phyloP scores from a whole-genome alignment of 2,329 filamentous ascomycete genomes.

The Saccharata proteae region DNA sequence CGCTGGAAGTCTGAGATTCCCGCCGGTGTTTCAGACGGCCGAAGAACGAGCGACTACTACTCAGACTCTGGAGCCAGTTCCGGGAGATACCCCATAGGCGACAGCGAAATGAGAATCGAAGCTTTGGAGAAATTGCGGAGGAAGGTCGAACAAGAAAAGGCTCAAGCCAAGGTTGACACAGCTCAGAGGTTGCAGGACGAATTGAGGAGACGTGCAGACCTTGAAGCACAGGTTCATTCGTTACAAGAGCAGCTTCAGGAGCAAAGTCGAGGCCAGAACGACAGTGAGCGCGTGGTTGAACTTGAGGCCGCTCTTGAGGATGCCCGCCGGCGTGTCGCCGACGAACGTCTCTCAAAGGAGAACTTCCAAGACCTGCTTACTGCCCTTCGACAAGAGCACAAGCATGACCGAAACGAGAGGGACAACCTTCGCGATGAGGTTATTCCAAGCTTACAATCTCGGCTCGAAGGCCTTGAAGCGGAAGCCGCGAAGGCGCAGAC shows the following conservation, averaged over 20 bases:
- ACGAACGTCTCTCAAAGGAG: slow-evolving; percentile 78
- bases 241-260: slow-evolving; percentile 66
- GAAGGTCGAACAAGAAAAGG: slow-evolving; percentile 81
- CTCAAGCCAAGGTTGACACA: slow-evolving; percentile 71
- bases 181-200: slow-evolving; percentile 83
- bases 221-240: slow-evolving; percentile 75
- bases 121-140: slow-evolving; percentile 76
- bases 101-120: slow-evolving; percentile 43
- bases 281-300: slow-evolving; percentile 52
- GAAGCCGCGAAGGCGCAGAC: slow-evolving; percentile 62
- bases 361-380: slow-evolving; percentile 88
- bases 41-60: slow-evolving; percentile 92
- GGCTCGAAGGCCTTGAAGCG: slow-evolving; percentile 65
- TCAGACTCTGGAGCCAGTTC: slow-evolving; percentile 91
- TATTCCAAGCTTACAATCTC: slow-evolving; percentile 63
- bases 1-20: slow-evolving; percentile 65
- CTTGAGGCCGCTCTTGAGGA: slow-evolving; percentile 74
- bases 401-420: slow-evolving; percentile 72
- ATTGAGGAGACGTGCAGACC: slow-evolving; percentile 56
- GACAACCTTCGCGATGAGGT: slow-evolving; percentile 87
- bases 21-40: slow-evolving; percentile 43
- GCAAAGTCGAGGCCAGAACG: slow-evolving; percentile 21
- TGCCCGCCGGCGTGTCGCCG: slow-evolving; percentile 64
- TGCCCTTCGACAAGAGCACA: slow-evolving; percentile 70
- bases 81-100: slow-evolving; percentile 58